A percentile compares a stretch with the other conserved stretches of the same genome.
These are phyloP conservation scores for Clitopilus hobsonii DNA, from an alignment of 768 basidiomycete species.

Conservation along the genomic window DNA sequence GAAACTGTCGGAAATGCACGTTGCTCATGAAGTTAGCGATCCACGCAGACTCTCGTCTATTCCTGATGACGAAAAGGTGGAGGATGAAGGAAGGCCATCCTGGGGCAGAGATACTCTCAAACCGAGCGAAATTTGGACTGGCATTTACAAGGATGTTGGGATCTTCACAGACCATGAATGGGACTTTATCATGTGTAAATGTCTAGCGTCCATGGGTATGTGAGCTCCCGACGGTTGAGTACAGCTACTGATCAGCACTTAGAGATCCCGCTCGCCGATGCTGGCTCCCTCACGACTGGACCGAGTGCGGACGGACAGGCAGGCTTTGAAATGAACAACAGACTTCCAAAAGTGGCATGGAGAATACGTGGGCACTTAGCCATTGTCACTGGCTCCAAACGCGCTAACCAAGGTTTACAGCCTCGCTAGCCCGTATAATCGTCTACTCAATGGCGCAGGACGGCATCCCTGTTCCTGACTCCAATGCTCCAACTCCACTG, in stretches of 20 bases:
- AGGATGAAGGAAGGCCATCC: conserved; percentile 54
- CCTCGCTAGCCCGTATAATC: conserved; percentile 78
- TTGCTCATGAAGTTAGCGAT: conserved; percentile 72
- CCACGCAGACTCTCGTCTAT: conserved; percentile 62
- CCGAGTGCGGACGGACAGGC: conserved; percentile 70
- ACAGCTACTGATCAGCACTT: conserved; percentile 5
- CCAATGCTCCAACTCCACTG: conserved; percentile 66
- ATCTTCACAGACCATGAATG: conserved; percentile 85
- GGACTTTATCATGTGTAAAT: conserved; percentile 85
- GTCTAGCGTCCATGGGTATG: conserved; percentile 77
- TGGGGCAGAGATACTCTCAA: conserved; percentile 44
- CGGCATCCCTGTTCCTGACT: conserved; percentile 48
- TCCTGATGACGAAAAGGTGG: conserved; percentile 64
- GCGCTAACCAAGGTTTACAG: conserved; percentile 27
- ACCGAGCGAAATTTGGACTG: conserved; percentile 48
- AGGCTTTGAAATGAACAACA: conserved; percentile 60
- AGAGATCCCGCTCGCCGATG: conserved; percentile 73
- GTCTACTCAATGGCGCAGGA: conserved; percentile 85
- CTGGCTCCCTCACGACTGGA: conserved; percentile 72
- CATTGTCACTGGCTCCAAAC: conserved; percentile 9
- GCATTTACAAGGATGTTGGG: conserved; percentile 82
- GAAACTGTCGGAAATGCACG: conserved; percentile 73
- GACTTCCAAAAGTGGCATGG: conserved; percentile 71
- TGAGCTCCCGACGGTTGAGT: conserved; percentile 2
- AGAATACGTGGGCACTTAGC: conserved; percentile 51